Evolutionary conservation across 1,284 basidiomycete genomes (phyloP), one percentile per base, ranked within the genome.

Genomic region (Trichosporon ovoides): DNA sequence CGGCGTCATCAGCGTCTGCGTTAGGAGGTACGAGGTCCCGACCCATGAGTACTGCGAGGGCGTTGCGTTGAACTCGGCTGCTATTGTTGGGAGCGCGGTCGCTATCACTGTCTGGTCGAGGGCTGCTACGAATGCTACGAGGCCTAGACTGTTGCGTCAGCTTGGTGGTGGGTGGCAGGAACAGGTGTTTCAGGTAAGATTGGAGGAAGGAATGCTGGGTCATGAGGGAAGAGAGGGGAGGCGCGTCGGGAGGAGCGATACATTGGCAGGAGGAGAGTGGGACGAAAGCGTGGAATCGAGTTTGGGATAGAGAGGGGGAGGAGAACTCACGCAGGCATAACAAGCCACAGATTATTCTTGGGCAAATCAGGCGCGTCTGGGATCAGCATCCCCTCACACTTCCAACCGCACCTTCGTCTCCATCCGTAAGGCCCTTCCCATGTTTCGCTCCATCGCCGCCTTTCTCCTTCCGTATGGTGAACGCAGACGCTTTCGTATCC

Each of bases 51-150:
- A 71, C 53, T 71, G 60, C 16, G 67, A 65, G 11, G 70, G 70
- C 2, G 63, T 58, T 1, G 70, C 70, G 19, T 66, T 33, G 10
- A 72, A 66, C 18, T 68, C 59, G 35, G 59, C 59, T 3, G 69
- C 64, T 18, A 72, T 71, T 6, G 62, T 65, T 1, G 70, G 70
- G 11, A 72, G 59, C 2, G 70, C 70, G 0, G 70, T 72, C 7
- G 70, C 66, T 36, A 72, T 66, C 57, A 72, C 69, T 24, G 72
- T 72, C 53, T 70, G 68, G 57, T 76, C 74, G 28, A 76, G 58
- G 11, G 74, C 74, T 0, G 71, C 59, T 2, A 75, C 57, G 63
- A 76, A 76, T 5, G 74, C 59, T 3, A 76, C 72, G 7, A 75
- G 49, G 1, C 65, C 68, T 33, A 76, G 67, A 11, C 73, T 71